Conservation (phyloP, 1,284 basidiomycete genomes). For the Cystobasidiaceae sp. region DNA sequence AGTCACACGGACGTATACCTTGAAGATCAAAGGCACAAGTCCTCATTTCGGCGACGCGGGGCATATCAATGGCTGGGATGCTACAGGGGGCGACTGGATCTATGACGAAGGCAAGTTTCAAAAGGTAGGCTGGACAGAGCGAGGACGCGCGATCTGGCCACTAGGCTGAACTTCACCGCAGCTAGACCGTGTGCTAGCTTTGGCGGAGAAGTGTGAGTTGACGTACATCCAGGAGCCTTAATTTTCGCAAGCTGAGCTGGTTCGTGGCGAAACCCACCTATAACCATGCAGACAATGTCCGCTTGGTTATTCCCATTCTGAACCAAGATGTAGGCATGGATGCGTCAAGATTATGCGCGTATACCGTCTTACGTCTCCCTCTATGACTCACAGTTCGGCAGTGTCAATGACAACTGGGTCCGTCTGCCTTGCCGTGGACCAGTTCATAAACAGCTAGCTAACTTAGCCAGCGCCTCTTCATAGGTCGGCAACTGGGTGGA, state of each 20-base stretch:
- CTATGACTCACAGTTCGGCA: slow-evolving; percentile 32
- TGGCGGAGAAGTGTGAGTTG: slow-evolving; percentile 35
- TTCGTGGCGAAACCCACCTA: slow-evolving; percentile 34
- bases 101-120: slow-evolving; percentile 37
- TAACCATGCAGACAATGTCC: slow-evolving; percentile 33
- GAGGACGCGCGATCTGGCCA: not conserved
- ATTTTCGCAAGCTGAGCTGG: too few species aligned
- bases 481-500: slow-evolving; percentile 35
- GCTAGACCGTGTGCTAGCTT: slow-evolving; percentile 36
- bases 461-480: not conserved
- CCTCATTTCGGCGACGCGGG: slow-evolving; percentile 34
- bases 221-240: too few species aligned
- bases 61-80: slow-evolving; percentile 40
- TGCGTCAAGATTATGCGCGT: too few species aligned
- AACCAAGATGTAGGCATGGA: slow-evolving; percentile 39
- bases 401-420: slow-evolving; percentile 28
- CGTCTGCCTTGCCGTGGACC: not conserved
- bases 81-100: slow-evolving; percentile 39
- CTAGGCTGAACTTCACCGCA: not conserved
- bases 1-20: slow-evolving; percentile 41
- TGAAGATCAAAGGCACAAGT: slow-evolving; percentile 37
- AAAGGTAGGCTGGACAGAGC: slow-evolving; percentile 37
- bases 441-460: not conserved
- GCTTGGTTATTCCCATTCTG: slow-evolving; percentile 40
- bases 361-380: too few species aligned